phyloP scores from a whole-genome alignment of 2,329 filamentous ascomycete species.

The Fusarium brachygibbosum region DNA sequence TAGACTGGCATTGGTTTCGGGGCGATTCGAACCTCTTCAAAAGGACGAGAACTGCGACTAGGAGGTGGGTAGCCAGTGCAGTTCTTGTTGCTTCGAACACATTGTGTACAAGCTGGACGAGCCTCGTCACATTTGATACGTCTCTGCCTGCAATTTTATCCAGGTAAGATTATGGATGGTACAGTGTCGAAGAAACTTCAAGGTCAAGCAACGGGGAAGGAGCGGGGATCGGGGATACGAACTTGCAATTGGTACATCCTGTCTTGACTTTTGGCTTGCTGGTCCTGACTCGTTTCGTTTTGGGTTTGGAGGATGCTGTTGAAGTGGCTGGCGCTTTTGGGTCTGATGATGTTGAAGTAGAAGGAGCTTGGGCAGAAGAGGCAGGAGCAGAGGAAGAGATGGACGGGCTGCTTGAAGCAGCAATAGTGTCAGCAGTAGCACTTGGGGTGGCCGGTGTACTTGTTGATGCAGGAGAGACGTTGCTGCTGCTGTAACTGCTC shows the following conservation, averaged over 20 bases:
- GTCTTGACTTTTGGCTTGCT: constrained; percentile 75
- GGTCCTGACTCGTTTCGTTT: constrained; percentile 61
- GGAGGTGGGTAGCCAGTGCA: constrained; percentile 75
- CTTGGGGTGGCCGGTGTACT: constrained; percentile 37
- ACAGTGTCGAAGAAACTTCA: constrained; percentile 17
- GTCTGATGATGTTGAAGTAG: constrained; percentile 17
- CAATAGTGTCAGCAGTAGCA: constrained; percentile 4
- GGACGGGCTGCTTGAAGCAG: constrained; percentile 17
- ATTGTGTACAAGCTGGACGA: constrained; percentile 72
- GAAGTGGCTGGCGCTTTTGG: constrained; percentile 13
- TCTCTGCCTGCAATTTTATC: constrained; percentile 61
- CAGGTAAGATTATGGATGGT: constrained; percentile 40
- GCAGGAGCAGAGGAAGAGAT: constrained; percentile 18
- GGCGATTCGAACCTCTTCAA: constrained; percentile 64
- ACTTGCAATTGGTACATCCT: constrained; percentile 78
- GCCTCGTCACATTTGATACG: constrained; percentile 77
- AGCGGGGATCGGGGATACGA: constrained; percentile 52
- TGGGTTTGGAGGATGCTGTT: constrained; percentile 21
- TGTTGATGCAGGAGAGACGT: constrained; percentile 37
- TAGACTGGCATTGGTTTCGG: constrained; percentile 59
- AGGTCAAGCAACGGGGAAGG: constrained; percentile 1
- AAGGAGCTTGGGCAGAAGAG: constrained; percentile 9
- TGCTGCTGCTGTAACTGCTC: constrained; percentile 39
- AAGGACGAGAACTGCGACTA: constrained; percentile 60
- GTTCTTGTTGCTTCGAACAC: constrained; percentile 67